These are phyloP conservation scores for Candida boleticola DNA, from an alignment of 805 yeast species.

Conservation along the genomic window DNA sequence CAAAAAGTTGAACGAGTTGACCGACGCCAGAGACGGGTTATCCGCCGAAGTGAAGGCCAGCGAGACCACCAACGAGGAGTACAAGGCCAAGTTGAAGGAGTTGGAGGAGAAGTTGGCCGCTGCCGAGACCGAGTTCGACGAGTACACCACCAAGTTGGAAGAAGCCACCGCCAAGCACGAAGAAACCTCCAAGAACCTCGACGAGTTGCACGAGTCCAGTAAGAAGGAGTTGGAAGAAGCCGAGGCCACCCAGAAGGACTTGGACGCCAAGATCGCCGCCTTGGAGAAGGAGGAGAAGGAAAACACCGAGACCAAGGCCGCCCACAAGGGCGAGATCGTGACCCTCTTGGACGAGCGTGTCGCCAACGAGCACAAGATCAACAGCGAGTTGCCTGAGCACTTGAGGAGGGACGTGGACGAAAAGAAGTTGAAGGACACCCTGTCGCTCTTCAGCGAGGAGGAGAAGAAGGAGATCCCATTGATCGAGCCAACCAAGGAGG, in stretches of 20 bases:
- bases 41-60: constrained; percentile 43
- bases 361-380: constrained; percentile 49
- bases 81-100: constrained; percentile 42
- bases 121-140: constrained; percentile 36
- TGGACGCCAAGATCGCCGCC: constrained; percentile 42
- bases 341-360: constrained; percentile 30
- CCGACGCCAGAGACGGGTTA: constrained; percentile 46
- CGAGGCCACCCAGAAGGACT: constrained; percentile 28
- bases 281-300: constrained; percentile 39
- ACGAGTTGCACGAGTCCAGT: constrained; percentile 26
- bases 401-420: constrained; percentile 38
- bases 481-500: constrained; percentile 5
- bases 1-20: constrained; percentile 47
- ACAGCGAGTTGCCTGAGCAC: constrained; percentile 52
- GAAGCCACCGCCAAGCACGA: constrained; percentile 36
- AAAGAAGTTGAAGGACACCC: constrained; percentile 33
- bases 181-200: constrained; percentile 37
- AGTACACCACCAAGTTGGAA: constrained; percentile 30
- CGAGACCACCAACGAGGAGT: constrained; percentile 44
- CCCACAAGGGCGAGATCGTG: constrained; percentile 33
- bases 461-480: constrained; percentile 17
- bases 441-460: constrained; percentile 37
- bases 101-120: constrained; percentile 44
- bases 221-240: constrained; percentile 24
- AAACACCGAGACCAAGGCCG: constrained; percentile 33